These are phyloP conservation scores for Penicillium vulpinum DNA, from an alignment of 2,329 filamentous ascomycete genomes.

Conservation along the genomic window DNA sequence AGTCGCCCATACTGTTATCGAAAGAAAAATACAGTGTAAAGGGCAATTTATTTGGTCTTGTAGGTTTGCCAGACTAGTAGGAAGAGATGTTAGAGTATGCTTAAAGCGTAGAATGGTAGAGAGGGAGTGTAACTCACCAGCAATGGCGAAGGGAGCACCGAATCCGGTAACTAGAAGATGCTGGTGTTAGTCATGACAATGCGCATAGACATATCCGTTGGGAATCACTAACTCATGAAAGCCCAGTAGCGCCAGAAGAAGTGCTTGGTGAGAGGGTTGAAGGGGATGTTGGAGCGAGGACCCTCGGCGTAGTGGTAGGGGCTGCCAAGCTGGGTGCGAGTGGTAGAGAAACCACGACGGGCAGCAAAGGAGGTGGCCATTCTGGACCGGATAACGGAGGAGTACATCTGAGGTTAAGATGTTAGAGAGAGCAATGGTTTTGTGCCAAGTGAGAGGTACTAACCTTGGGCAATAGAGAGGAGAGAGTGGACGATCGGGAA, in stretches of 20 bases:
- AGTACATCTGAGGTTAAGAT: slow-evolving; percentile 67
- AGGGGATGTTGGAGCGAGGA: slow-evolving; percentile 90
- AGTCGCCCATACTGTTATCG: slow-evolving; percentile 21
- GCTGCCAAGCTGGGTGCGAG: slow-evolving; percentile 78
- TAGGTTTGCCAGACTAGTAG: slow-evolving; percentile 65
- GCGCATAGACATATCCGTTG: slow-evolving; percentile 2
- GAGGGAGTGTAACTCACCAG: slow-evolving; percentile 52
- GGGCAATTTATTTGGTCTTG: slow-evolving; percentile 54
- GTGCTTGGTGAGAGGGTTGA: slow-evolving; percentile 88
- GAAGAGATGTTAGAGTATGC: slow-evolving; percentile 25
- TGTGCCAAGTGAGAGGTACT: slow-evolving; percentile 16
- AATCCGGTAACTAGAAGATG: slow-evolving; percentile 56
- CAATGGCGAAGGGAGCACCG: slow-evolving; percentile 61
- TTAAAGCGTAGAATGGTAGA: background rate
- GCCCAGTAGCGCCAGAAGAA: slow-evolving; percentile 82
- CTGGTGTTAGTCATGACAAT: slow-evolving; percentile 38
- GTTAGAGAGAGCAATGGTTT: slow-evolving; percentile 37
- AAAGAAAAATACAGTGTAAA: slow-evolving; percentile 16
- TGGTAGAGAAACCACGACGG: slow-evolving; percentile 93
- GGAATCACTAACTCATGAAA: slow-evolving; percentile 64
- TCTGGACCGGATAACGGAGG: slow-evolving; percentile 62
- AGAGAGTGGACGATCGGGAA: slow-evolving; percentile 27
- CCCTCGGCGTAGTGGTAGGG: slow-evolving; percentile 99
- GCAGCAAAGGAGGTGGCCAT: slow-evolving; percentile 65
- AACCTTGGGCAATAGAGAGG: slow-evolving; percentile 35